Evolutionary conservation across 306 rosid genomes (phyloP), one percentile per base, ranked within the genome.

Genomic region (Vachellia pachyceras): DNA sequence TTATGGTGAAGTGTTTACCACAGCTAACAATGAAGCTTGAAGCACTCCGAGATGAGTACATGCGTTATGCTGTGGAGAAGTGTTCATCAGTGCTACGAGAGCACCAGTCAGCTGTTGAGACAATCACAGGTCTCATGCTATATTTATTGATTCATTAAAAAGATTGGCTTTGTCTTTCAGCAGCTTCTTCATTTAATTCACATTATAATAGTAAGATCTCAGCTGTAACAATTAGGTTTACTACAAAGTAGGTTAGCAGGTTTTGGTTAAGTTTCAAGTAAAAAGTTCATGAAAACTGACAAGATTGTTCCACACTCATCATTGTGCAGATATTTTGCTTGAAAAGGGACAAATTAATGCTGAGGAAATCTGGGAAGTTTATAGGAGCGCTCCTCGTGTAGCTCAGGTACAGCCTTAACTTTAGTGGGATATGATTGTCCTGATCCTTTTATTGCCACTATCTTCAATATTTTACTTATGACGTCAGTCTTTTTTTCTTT

Each of bases 1-100:
- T 82, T 65, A 84, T 67, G 71, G 70, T 76, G 58, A 79, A 73
- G 63, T 67, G 46, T 82, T 83, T 83, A 40, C 73, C 77, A 86
- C 94, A 95, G 99, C 95, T 95, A 87, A 92, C 95, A 82, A 72
- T 91, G 83, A 95, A 95, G 90, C 89, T 95, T 84, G 94, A 95
- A 84, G 97, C 92, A 78, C 94, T 95, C 75, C 87, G 97, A 70
- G 97, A 95, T 86, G 99, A 92, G 88, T 95, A 93, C 82, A 86
- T 95, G 94, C 99, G 97, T 58, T 95, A 87, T 81, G 93, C 95
- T 64, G 90, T 90, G 63, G 97, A 90, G 55, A 93, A 87, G 84
- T 93, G 97, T 82, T 83, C 82, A 20, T 86, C 93, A 6, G 91
- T 95, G 79, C 83, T 95, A 75, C 85, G 87, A 82, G 97, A 95